A percentile compares a stretch with the other conserved stretches of the same genome.
Evolutionary conservation across 2,329 filamentous ascomycete genomes (phyloP).

Genomic region (Microdochium trichocladiopsis): DNA sequence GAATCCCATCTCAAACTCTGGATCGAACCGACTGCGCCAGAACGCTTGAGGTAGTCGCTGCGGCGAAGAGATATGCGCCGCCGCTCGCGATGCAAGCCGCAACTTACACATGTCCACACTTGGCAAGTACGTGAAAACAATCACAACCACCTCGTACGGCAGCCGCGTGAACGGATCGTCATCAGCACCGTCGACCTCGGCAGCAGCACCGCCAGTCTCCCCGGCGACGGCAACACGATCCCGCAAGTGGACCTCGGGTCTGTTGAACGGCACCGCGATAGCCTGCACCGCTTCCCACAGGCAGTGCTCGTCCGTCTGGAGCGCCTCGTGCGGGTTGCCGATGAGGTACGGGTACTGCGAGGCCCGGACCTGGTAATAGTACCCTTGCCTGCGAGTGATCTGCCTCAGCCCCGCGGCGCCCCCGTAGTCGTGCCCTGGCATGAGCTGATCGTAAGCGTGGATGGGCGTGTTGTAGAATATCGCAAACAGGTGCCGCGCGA

Average conservation of each 20-base stretch:
- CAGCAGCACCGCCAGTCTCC: background rate
- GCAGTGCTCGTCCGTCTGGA: conserved; percentile 7
- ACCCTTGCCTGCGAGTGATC: background rate
- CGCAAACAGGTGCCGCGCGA: conserved; percentile 10
- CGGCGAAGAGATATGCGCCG: conserved; percentile 7
- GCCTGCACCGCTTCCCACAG: conserved; percentile 1
- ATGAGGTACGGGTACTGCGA: conserved; percentile 8
- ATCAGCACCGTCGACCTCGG: too few species aligned
- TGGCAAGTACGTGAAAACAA: conserved; percentile 8
- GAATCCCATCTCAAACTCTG: conserved; percentile 11
- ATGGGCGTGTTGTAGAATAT: conserved; percentile 11
- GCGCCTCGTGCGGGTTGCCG: conserved; percentile 7
- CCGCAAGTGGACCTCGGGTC: background rate
- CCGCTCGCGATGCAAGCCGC: conserved; percentile 9
- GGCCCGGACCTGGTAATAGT: conserved; percentile 4
- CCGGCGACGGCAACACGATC: background rate
- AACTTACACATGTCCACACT: conserved; percentile 8
- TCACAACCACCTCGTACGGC: conserved; percentile 11
- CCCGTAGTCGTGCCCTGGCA: conserved; percentile 9
- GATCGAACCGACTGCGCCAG: conserved; percentile 12
- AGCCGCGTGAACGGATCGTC: conserved; percentile 10
- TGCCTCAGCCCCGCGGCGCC: conserved; percentile 4
- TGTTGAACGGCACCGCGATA: background rate
- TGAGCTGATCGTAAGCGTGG: background rate
- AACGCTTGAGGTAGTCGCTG: conserved; percentile 9